Evolutionary conservation across 1,284 basidiomycete species (phyloP), one percentile per base, ranked within the genome.

Genomic region (Exsudoporus floridanus): DNA sequence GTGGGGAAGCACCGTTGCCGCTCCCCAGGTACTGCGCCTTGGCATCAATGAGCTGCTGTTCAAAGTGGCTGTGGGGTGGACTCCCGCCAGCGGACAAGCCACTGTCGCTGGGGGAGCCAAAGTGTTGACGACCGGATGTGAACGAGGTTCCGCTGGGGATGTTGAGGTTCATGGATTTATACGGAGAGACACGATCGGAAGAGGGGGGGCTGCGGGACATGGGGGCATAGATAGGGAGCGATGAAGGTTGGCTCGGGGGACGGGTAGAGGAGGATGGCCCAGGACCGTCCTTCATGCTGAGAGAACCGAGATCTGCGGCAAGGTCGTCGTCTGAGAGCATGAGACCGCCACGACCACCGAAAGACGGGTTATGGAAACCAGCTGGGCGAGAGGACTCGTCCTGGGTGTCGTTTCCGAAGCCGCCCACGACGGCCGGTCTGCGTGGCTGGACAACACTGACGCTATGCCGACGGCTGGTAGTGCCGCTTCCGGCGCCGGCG

Each of bases 381-480:
- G 36, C 46, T 23, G 62, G 28, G 50, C 57, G 54, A 8, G 70
- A 62, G 23, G 70, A 63, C 37, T 82, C 81, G 36, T 84, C 81
- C 37, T 70, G 64, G 27, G 65, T 66, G 41, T 80, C 78, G 27
- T 64, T 67, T 13, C 77, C 79, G 67, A 91, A 87, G 9, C 84
- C 83, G 21, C 47, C 64, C 1, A 86, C 77, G 54, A 85, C 73
- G 50, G 81, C 80, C 5, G 83, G 83, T 54, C 84, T 73, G 14
- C 87, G 77, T 0, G 87, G 84, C 65, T 86, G 88, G 16, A 93
- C 88, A 54, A 94, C 84, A 53, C 88, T 92, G 57, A 95, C 91
- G 55, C 88, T 91, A 63, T 94, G 92, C 35, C 92, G 75, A 40
- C 92, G 76, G 61, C 88, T 91, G 10, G 91, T 92, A 2, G 89